Evolutionary conservation across 352 stramenopile species (phyloP).

Genomic region (Thraustochytrium sp.): DNA sequence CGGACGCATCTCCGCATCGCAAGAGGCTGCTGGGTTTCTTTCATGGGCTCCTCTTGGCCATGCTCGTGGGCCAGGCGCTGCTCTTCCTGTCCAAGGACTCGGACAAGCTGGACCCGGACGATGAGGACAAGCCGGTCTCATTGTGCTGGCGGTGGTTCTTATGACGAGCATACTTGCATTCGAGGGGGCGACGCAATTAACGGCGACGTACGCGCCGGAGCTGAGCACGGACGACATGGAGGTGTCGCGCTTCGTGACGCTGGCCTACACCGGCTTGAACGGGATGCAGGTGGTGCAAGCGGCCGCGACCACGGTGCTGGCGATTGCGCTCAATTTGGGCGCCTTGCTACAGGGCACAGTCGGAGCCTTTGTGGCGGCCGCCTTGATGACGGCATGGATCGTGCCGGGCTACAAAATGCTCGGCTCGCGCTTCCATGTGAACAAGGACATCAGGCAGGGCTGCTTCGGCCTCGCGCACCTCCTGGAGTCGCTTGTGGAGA

Average conservation of each 20-base stretch:
- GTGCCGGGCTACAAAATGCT: conserved; percentile 1
- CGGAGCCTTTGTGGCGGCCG: not conserved
- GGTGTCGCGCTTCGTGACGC: not conserved
- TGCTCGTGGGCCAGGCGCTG: not conserved
- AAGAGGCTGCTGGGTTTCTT: not conserved
- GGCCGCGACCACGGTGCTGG: not conserved
- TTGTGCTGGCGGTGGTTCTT: not conserved
- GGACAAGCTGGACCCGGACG: not conserved
- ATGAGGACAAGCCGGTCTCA: not conserved
- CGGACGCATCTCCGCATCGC: not conserved
- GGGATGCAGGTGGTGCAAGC: not conserved
- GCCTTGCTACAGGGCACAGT: not conserved
- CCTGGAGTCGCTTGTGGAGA: not conserved
- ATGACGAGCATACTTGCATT: not conserved
- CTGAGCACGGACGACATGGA: not conserved
- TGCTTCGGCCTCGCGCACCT: conserved; percentile 8
- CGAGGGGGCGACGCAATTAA: not conserved
- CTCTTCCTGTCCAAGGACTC: conserved; percentile 7
- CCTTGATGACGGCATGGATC: not conserved
- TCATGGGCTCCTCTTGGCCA: not conserved
- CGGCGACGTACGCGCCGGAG: not conserved
- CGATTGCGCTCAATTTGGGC: not conserved
- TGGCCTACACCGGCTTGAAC: not conserved
- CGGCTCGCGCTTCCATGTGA: not conserved
- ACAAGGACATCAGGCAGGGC: not conserved